Evolutionary conservation across 805 yeast genomes (phyloP).

Genomic region (Brettanomyces nanus): DNA sequence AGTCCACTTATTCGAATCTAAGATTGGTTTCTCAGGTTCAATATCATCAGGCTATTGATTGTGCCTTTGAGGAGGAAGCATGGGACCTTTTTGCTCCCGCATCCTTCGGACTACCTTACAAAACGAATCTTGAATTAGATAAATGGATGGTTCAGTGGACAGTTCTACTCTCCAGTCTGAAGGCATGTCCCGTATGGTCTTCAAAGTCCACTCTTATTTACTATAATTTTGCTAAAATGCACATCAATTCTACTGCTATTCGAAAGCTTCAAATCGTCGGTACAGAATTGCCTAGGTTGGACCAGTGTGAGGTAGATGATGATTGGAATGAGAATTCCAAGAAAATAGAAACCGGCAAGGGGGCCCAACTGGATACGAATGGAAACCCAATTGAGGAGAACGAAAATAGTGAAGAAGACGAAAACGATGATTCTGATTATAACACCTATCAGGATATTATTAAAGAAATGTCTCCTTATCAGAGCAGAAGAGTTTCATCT

Average conservation of each 20-base stretch:
- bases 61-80: conserved; percentile 48
- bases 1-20: conserved; percentile 34
- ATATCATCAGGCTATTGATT: conserved; percentile 55
- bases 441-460: conserved; percentile 4
- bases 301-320: conserved; percentile 10
- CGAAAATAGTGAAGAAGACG: conserved; percentile 14
- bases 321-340: conserved; percentile 1
- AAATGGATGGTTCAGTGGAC: conserved; percentile 83
- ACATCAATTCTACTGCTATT: conserved; percentile 47
- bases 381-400: conserved; percentile 22
- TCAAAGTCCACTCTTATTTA: conserved; percentile 62
- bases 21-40: conserved; percentile 60
- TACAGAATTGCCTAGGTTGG: conserved; percentile 18
- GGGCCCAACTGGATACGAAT: neutral
- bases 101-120: conserved; percentile 60
- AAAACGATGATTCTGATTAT: conserved; percentile 9
- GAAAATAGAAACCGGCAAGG: neutral
- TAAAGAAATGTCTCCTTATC: conserved; percentile 18
- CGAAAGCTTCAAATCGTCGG: conserved; percentile 32
- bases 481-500: conserved; percentile 23
- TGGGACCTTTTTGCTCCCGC: conserved; percentile 56
- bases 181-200: conserved; percentile 49
- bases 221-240: conserved; percentile 70
- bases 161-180: conserved; percentile 52
- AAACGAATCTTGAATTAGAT: conserved; percentile 56